Evolutionary conservation across 2,329 filamentous ascomycete species (phyloP).

Genomic region (Beauveria pseudobassiana): DNA sequence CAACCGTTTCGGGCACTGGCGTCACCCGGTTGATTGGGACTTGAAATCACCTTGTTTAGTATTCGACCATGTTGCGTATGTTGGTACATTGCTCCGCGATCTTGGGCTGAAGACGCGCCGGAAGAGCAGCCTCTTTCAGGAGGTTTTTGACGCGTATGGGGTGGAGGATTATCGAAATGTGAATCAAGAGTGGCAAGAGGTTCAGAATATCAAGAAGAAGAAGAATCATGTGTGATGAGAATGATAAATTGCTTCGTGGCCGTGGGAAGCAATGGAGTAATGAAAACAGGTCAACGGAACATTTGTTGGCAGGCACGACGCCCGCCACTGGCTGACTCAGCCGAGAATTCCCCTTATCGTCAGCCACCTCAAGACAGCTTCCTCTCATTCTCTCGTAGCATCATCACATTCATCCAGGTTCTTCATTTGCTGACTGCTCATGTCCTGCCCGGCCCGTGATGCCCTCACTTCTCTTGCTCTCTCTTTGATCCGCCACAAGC

Average conservation of each 20-base stretch:
- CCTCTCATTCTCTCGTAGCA: no score
- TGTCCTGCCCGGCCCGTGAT: no score
- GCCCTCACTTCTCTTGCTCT: no score
- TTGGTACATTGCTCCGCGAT: conserved; percentile 60
- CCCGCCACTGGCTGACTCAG: no score
- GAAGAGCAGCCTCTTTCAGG: conserved; percentile 42
- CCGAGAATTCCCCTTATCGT: no score
- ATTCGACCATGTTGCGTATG: conserved; percentile 65
- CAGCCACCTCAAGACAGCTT: no score
- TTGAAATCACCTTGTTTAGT: conserved; percentile 59
- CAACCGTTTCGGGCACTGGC: conserved; percentile 60
- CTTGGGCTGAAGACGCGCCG: conserved; percentile 49
- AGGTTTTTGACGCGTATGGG: conserved; percentile 46
- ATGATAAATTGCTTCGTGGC: not conserved
- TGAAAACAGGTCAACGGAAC: no score
- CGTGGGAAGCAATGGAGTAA: not conserved
- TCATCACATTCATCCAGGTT: no score
- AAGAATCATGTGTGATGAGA: not conserved
- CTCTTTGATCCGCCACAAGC: no score
- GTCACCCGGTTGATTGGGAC: conserved; percentile 61
- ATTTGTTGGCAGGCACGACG: no score
- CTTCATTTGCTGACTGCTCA: no score
- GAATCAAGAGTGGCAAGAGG: conserved; percentile 2
- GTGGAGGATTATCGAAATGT: conserved; percentile 41
- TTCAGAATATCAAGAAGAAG: not conserved